phyloP scores from a whole-genome alignment of 2,329 filamentous ascomycete species.

The Colletotrichum falcatum region DNA sequence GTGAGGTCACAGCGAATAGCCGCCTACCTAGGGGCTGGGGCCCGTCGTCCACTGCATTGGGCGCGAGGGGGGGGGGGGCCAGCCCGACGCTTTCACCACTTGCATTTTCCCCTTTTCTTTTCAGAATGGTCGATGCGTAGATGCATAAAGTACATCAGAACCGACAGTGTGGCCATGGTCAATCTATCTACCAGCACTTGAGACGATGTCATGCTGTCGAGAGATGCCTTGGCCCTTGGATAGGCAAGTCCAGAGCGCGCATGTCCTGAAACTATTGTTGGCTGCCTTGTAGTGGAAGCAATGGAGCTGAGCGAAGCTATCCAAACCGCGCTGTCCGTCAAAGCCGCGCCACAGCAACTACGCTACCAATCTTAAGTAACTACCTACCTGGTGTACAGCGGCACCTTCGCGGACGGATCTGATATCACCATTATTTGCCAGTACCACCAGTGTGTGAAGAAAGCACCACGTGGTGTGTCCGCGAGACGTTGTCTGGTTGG shows the following conservation, averaged over 20 bases:
- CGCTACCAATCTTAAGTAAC: neutral
- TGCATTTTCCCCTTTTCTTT: constrained; percentile 14
- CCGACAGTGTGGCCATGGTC: neutral
- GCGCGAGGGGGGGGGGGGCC: constrained; percentile 14
- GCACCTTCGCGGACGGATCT: neutral
- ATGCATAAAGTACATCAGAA: neutral
- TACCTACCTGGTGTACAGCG: neutral
- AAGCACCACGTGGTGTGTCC: constrained; percentile 37
- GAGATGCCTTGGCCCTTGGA: constrained; percentile 30
- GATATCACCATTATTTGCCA: neutral
- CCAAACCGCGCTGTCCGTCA: neutral
- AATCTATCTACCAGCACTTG: constrained; percentile 9
- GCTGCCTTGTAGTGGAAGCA: constrained; percentile 22
- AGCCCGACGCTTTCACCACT: constrained; percentile 15
- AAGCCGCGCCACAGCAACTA: neutral
- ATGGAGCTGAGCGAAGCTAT: neutral
- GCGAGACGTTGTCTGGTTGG: constrained; percentile 34
- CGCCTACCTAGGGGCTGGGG: constrained; percentile 33
- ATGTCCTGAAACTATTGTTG: constrained; percentile 35
- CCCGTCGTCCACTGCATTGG: constrained; percentile 24
- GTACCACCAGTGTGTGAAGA: neutral
- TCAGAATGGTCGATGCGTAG: constrained; percentile 7
- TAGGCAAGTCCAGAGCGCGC: constrained; percentile 24
- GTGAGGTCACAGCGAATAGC: constrained; percentile 37
- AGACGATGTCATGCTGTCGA: constrained; percentile 27